Conservation (phyloP, 2,329 filamentous ascomycete species). For the Nemania sp. region DNA sequence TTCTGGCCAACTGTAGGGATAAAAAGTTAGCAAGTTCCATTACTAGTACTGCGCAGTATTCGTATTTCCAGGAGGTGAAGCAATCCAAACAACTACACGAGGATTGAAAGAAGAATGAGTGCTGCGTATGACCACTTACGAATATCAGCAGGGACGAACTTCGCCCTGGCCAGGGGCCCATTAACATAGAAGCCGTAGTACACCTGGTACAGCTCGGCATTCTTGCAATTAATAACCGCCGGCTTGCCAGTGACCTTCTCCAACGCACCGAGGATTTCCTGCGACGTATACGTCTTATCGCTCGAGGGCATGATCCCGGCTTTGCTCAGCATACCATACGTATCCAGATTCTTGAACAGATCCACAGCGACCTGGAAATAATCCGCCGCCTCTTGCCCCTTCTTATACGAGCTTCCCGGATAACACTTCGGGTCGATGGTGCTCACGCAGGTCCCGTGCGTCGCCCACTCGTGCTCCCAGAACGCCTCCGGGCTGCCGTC, state of each 20-base stretch:
- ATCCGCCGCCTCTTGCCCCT: slow-evolving; percentile 67
- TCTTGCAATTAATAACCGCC: slow-evolving; percentile 59
- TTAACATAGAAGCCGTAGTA: slow-evolving; percentile 67
- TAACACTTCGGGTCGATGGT: slow-evolving; percentile 72
- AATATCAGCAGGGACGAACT: slow-evolving; percentile 56
- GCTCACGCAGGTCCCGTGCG: slow-evolving; percentile 74
- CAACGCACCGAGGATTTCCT: slow-evolving; percentile 62
- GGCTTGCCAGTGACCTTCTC: slow-evolving; percentile 54
- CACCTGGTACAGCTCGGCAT: slow-evolving; percentile 52
- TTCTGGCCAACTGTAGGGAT: slow-evolving; percentile 54
- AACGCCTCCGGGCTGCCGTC: slow-evolving; percentile 64
- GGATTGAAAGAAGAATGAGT: neutral
- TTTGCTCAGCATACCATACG: slow-evolving; percentile 62
- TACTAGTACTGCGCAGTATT: neutral
- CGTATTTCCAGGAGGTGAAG: no score
- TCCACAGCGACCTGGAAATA: slow-evolving; percentile 69
- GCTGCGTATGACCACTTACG: slow-evolving; percentile 1
- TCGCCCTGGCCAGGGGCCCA: slow-evolving; percentile 61
- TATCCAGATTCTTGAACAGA: slow-evolving; percentile 68
- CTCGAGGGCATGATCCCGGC: slow-evolving; percentile 62
- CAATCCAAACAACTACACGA: no score
- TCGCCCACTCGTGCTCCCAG: slow-evolving; percentile 76
- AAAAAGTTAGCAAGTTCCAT: neutral
- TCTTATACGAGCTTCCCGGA: slow-evolving; percentile 56
- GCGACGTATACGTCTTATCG: slow-evolving; percentile 60